A percentile compares a stretch with the other conserved stretches of the same genome.
These are phyloP conservation scores for Pleurotus pulmonarius DNA, from an alignment of 768 basidiomycete species.

Conservation along the genomic window DNA sequence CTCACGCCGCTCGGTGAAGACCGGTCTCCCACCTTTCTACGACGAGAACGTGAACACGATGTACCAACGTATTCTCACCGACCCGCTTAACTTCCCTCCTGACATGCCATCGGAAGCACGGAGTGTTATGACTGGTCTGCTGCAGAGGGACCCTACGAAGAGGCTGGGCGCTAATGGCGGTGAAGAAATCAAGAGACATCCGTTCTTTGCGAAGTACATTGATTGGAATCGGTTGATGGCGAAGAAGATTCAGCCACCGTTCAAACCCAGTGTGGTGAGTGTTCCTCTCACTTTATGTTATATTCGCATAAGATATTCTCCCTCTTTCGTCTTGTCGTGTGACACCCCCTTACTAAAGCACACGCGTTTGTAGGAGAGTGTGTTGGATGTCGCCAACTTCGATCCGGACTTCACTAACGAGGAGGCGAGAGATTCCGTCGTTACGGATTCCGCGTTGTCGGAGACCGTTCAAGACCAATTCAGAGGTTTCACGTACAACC, in stretches of 20 bases:
- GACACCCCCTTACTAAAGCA: slow-evolving; percentile 3
- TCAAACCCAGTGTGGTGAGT: slow-evolving; percentile 94
- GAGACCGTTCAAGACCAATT: slow-evolving; percentile 98
- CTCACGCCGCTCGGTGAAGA: slow-evolving; percentile 36
- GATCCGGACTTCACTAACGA: slow-evolving; percentile 97
- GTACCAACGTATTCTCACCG: slow-evolving; percentile 93
- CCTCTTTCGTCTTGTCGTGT: neutral
- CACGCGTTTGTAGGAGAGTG: slow-evolving; percentile 59
- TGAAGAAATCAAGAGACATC: slow-evolving; percentile 93
- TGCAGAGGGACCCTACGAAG: slow-evolving; percentile 83
- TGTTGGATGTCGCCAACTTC: slow-evolving; percentile 94
- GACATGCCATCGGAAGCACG: slow-evolving; percentile 88
- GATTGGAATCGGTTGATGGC: slow-evolving; percentile 86
- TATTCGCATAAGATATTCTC: neutral
- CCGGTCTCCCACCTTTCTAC: slow-evolving; percentile 97
- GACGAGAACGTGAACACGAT: slow-evolving; percentile 98
- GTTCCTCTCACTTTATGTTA: no score
- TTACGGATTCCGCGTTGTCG: slow-evolving; percentile 87
- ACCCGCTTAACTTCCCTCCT: slow-evolving; percentile 87
- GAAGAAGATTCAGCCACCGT: slow-evolving; percentile 96
- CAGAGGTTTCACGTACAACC: slow-evolving; percentile 86
- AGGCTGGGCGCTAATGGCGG: slow-evolving; percentile 92
- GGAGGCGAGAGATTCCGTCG: slow-evolving; percentile 92
- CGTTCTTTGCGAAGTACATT: slow-evolving; percentile 92
- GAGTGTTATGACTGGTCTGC: slow-evolving; percentile 82